Base-by-base conservation (phyloP, 495 filamentous ascomycete species). In the Letharia lupina region DNA sequence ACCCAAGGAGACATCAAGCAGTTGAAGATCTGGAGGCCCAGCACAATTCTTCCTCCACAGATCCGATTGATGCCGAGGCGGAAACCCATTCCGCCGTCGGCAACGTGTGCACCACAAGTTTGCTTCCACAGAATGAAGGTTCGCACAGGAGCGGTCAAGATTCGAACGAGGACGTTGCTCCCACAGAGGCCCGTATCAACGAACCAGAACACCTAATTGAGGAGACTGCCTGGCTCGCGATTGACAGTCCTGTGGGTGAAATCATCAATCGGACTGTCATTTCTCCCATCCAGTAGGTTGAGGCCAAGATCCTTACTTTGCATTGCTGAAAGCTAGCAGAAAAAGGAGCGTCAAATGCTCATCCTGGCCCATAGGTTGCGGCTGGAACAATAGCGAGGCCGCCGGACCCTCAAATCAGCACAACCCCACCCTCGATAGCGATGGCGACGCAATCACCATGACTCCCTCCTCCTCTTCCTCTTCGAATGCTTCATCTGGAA, bases 401-500 rank as follows among this genome's bases (percentile, higher is more conserved):
- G 11, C 7, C 28, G 28, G 50, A 15, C 10, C 12, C 50, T 33
- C 28, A 31, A 15, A 31, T 12, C 9, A 54, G 23, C 18, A 18
- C 18, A 8, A 18, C 0, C 9, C 8, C 16, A 10, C 0, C 28
- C 15, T 35, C 15, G 52, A 47, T 44, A 64, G 28, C 33, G 52
- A 64, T 15, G 15, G 40, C 8, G 52, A 45, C 5, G 1, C 40
- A 37, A 33, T 65, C 31, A 54, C 8, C 10, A 28, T 13, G 5
- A 65, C 63, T 4, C 62, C 62, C 2, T 45, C 62, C n/a, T 58
- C 50, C 39, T 47, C 63, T 37, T 54, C 50, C 8, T 47, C 52
- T 8, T 56, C 28, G 18, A 9, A 35, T 18, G 10, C 11, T 15
- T 56, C 52, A 56, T 33, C 31, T 18, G 52, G 31, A 15, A 56